Base-by-base conservation (phyloP, 2,329 filamentous ascomycete genomes). In the Xylariaceae sp. region DNA sequence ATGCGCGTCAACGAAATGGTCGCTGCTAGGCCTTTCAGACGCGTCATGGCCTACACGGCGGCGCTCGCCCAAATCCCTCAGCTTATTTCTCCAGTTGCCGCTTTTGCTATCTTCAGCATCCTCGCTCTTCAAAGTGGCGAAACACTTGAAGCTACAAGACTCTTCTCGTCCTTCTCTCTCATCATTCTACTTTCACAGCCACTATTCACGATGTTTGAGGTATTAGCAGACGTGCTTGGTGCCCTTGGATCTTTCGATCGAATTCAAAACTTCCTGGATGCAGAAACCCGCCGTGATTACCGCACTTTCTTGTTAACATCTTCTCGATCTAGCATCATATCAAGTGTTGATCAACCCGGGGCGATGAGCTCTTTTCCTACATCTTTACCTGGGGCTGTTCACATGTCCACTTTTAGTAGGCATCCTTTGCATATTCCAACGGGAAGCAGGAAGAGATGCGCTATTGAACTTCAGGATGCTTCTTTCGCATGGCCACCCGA, bases 41-140 rank as follows among this genome's bases (percentile, higher is more conserved):
- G 12, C 38, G 39, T 37, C 63, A 0, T 65, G 62, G 61, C 50
- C 64, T 6, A 52, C 56, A 6, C 16, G 13, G 30, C 13, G 8
- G 8, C 30, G 12, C 30, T 32, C 13, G 30, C 30, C 4, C 30
- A 32, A n/a, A 17, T 32, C 6, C 30, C 30, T 32, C 30, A 7
- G 16, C 30, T 32, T n/a, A n/a, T 32, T 7, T 32, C 30, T n/a
- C 30, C 30, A 6, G 30, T 32, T n/a, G 30, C 16, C 13, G 12
- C 30, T n/a, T 32, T 32, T n/a, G 30, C 30, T 17, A 32, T 32
- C 15, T 32, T 32, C 30, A 32, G 30, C 16, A n/a, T 7, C 30
- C 30, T 32, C 15, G 30, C 30, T n/a, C 30, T 32, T 17, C 6
- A n/a, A n/a, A n/a, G 7, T 7, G 30, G 30, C 6, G 30, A 32